Evolutionary conservation across 2,329 filamentous ascomycete species (phyloP).

Genomic region (Fusarium sp.): DNA sequence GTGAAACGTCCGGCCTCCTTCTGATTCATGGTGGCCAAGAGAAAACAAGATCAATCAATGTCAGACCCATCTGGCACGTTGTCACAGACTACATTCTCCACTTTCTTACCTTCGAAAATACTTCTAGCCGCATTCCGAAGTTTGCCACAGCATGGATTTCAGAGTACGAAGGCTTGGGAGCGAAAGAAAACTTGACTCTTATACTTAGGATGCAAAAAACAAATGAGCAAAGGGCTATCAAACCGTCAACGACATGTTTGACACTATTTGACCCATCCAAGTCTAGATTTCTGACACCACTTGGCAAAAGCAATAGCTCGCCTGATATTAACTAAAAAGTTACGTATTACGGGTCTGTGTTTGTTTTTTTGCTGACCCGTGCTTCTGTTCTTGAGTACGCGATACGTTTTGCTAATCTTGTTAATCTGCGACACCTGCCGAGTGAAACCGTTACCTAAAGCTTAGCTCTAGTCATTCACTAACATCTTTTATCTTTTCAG

Average conservation of each 20-base stretch:
- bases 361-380: slow-evolving; percentile 15
- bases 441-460: slow-evolving; percentile 35
- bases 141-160: slow-evolving; percentile 39
- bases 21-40: slow-evolving; percentile 23
- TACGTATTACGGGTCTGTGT: slow-evolving; percentile 34
- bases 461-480: slow-evolving; percentile 10
- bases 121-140: slow-evolving; percentile 41
- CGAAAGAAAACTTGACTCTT: background rate
- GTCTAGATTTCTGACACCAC: background rate
- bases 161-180: background rate
- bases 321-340: slow-evolving; percentile 32
- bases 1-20: slow-evolving; percentile 36
- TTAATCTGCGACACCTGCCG: slow-evolving; percentile 36
- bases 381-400: slow-evolving; percentile 28
- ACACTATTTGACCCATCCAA: background rate
- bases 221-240: background rate
- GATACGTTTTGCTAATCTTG: slow-evolving; percentile 33
- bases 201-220: background rate
- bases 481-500: slow-evolving; percentile 1
- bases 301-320: slow-evolving; percentile 20
- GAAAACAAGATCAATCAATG: slow-evolving; percentile 20
- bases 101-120: slow-evolving; percentile 35
- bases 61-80: slow-evolving; percentile 14
- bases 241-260: background rate
- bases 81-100: slow-evolving; percentile 27